Evolutionary conservation across 306 rosid species (phyloP), one percentile per base, ranked within the genome.

Genomic region (Coriaria nepalensis): DNA sequence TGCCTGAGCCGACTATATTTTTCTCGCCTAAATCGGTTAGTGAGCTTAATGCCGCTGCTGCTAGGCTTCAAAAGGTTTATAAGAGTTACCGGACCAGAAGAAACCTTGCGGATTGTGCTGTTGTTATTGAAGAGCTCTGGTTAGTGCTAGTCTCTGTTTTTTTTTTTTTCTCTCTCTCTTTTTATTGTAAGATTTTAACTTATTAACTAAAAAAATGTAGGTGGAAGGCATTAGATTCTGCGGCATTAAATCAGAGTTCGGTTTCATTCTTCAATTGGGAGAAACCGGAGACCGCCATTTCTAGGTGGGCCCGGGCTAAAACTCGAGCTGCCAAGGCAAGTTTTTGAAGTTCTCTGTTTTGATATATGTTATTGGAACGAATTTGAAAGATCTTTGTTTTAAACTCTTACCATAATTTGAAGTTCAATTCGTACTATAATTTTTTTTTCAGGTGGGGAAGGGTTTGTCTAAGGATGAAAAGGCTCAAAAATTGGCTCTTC

Each of bases 381-480:
- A 34, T 0, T 10, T 39, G 4, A 39, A 33, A 36, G n/a, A 2
- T 39, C 12, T 32, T 41, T 20, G 55, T 37, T 20, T 37, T 5
- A 6, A 50, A 5, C 10, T 5, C 34, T 34, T 6, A 20, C 0
- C 32, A 2, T 10, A 5, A 4, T n/a, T n/a, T n/a, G n/a, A n/a
- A n/a, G n/a, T 13, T 13, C 6, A 9, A 13, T 50, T 43, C 6
- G 13, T 33, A 38, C 13, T 11, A 10, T 39, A 7, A 2, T 29
- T 0, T 34, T 37, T 5, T 42, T 51, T 42, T 6, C 65, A 86
- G 96, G 87, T 87, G 35, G 98, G 98, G 35, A 90, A 90, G 69
- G 98, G 98, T 67, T 73, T 90, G 74, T 85, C 92, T n/a, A 90
- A 90, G 67, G 78, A 90, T 63, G 98, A 82, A 15, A 90, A 90